phyloP scores from a whole-genome alignment of 2,329 filamentous ascomycete genomes.

The Pseudogymnoascus sp. region DNA sequence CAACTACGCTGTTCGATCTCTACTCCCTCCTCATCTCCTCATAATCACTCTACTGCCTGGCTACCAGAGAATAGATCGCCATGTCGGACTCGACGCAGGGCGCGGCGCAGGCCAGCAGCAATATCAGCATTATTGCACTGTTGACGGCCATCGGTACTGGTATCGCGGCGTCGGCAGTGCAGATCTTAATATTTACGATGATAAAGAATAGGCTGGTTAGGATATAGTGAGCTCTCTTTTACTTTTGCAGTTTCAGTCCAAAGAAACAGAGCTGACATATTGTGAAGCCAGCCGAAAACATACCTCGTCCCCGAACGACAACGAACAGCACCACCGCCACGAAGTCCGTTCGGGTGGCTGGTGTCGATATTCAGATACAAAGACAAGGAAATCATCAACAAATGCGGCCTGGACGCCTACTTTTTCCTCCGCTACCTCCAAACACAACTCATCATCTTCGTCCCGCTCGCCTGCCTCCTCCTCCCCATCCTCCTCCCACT shows the following conservation, averaged over 20 bases:
- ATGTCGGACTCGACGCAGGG: slow-evolving; percentile 12
- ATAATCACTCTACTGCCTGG: neutral
- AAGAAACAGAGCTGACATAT: slow-evolving; percentile 14
- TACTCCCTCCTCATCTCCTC: neutral
- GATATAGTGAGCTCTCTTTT: slow-evolving; percentile 59
- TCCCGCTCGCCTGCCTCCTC: slow-evolving; percentile 70
- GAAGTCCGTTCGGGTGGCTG: slow-evolving; percentile 41
- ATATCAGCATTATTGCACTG: slow-evolving; percentile 27
- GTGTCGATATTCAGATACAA: slow-evolving; percentile 57
- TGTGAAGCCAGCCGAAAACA: slow-evolving; percentile 65
- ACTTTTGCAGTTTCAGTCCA: slow-evolving; percentile 14
- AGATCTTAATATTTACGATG: slow-evolving; percentile 63
- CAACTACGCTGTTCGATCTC: neutral
- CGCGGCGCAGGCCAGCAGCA: slow-evolving; percentile 20
- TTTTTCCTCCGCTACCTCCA: slow-evolving; percentile 91
- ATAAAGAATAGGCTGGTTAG: slow-evolving; percentile 70
- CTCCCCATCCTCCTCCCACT: slow-evolving; percentile 80
- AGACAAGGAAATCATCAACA: slow-evolving; percentile 80
- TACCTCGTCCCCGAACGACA: slow-evolving; percentile 81
- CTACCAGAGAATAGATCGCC: neutral
- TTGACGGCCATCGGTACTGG: slow-evolving; percentile 26
- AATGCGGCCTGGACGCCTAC: slow-evolving; percentile 93
- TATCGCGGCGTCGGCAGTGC: slow-evolving; percentile 30
- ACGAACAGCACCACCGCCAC: slow-evolving; percentile 66
- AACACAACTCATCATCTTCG: slow-evolving; percentile 82